Percentiles rank a stretch among this genome's conserved stretches.
These are phyloP conservation scores for Coemansia sp. DNA, from an alignment of 192 early-diverging fungal species.

Conservation along the genomic window DNA sequence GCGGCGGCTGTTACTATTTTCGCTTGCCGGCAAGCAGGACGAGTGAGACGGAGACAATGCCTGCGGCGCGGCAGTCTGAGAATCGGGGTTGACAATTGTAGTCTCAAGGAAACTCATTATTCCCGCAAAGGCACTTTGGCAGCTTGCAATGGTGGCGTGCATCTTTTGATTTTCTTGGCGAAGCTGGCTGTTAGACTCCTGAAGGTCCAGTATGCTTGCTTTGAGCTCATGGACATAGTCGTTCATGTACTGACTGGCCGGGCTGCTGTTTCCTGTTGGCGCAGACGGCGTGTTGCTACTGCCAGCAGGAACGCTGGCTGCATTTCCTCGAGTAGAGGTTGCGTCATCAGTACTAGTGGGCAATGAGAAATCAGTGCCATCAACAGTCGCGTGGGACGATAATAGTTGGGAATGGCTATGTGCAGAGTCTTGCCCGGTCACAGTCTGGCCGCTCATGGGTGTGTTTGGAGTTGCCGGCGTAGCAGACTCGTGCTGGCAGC, in stretches of 20 bases:
- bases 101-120: constrained; percentile 43
- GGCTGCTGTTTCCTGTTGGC: not conserved
- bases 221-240: constrained; percentile 22
- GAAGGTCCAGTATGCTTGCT: constrained; percentile 22
- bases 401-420: no score
- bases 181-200: constrained; percentile 33
- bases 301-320: no score
- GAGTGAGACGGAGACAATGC: not conserved
- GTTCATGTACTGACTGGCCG: constrained; percentile 9
- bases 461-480: not conserved
- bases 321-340: no score
- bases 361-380: not conserved
- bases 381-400: not conserved
- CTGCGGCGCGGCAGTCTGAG: not conserved
- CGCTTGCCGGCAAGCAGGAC: not conserved
- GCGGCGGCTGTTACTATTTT: not conserved
- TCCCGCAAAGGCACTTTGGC: constrained; percentile 38
- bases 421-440: no score
- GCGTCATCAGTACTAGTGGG: no score
- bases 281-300: not conserved
- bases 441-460: no score
- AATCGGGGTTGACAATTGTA: constrained; percentile 27
- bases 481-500: constrained; percentile 1
- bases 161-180: constrained; percentile 41
- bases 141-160: constrained; percentile 22